These are phyloP conservation scores for Ceratobasidium sp. DNA, from an alignment of 1,284 basidiomycete genomes.

Conservation along the genomic window DNA sequence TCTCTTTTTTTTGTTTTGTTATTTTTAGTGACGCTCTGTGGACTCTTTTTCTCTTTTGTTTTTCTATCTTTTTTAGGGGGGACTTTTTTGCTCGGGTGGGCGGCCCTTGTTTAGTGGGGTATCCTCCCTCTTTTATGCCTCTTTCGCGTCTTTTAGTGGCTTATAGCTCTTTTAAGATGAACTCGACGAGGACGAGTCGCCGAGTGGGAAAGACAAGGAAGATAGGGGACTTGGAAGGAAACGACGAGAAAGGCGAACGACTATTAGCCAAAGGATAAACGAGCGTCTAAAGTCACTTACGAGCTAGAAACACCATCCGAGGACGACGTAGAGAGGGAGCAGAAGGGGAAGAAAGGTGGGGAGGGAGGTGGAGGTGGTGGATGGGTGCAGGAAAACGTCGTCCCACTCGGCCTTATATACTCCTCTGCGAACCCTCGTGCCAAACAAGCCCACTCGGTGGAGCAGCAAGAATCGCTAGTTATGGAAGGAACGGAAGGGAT, in stretches of 20 bases:
- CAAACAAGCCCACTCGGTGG: neutral
- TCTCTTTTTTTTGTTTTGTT: neutral
- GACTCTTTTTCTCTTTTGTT: neutral
- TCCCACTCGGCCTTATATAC: neutral
- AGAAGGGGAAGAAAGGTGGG: neutral
- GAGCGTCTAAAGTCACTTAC: no score
- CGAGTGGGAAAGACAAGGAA: neutral
- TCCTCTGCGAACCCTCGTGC: neutral
- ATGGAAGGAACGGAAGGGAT: neutral
- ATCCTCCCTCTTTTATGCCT: slow-evolving; percentile 15
- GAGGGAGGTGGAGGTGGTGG: neutral
- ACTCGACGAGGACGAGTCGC: neutral
- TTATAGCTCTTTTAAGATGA: slow-evolving; percentile 16
- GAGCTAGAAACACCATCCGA: neutral
- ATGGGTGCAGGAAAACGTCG: neutral
- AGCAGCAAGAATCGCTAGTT: neutral
- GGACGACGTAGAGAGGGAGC: neutral
- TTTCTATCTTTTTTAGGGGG: slow-evolving; percentile 3
- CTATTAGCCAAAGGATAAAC: neutral
- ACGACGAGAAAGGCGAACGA: neutral
- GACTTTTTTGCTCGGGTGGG: neutral
- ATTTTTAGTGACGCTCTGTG: neutral
- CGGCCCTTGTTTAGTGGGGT: slow-evolving; percentile 19
- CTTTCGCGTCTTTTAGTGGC: slow-evolving; percentile 26
- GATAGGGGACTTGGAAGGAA: neutral